Evolutionary conservation across 2,329 filamentous ascomycete species (phyloP).

Genomic region (Pezicula neosporulosa): DNA sequence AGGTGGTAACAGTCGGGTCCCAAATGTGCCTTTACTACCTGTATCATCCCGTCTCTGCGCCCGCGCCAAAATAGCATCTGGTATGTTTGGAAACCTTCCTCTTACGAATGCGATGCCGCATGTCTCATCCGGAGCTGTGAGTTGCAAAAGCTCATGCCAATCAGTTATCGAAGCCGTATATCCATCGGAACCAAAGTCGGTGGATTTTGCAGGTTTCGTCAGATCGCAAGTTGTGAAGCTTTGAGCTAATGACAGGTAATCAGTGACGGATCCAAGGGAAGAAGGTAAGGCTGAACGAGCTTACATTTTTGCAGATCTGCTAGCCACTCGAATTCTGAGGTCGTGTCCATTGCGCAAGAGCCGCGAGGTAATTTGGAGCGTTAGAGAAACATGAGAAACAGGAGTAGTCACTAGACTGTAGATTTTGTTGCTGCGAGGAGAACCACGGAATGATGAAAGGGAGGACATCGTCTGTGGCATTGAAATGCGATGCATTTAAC

Average conservation of each 20-base stretch:
- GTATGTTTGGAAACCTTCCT: conserved; percentile 12
- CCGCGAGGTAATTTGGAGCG: too few relatives aligned
- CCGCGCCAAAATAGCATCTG: conserved; percentile 15
- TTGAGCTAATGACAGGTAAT: conserved; percentile 6
- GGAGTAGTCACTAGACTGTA: background rate
- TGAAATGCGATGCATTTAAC: too few relatives aligned
- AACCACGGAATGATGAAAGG: too few relatives aligned
- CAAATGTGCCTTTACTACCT: conserved; percentile 15
- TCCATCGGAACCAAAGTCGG: conserved; percentile 15
- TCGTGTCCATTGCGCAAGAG: background rate
- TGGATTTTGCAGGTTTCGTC: conserved; percentile 12
- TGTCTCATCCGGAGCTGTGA: conserved; percentile 14
- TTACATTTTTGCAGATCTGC: conserved; percentile 12
- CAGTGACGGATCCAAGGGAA: background rate
- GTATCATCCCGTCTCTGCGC: conserved; percentile 12
- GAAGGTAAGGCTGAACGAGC: background rate
- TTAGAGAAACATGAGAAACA: background rate
- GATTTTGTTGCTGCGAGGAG: background rate
- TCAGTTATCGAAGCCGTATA: conserved; percentile 16
- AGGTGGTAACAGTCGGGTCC: conserved; percentile 6
- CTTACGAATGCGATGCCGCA: conserved; percentile 16
- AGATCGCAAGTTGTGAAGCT: conserved; percentile 12
- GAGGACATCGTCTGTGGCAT: too few relatives aligned
- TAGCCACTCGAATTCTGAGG: conserved; percentile 8
- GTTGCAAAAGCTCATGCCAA: conserved; percentile 17